Base-by-base conservation (phyloP, 1,284 basidiomycete genomes). In the Xerocomus nothofagi region DNA sequence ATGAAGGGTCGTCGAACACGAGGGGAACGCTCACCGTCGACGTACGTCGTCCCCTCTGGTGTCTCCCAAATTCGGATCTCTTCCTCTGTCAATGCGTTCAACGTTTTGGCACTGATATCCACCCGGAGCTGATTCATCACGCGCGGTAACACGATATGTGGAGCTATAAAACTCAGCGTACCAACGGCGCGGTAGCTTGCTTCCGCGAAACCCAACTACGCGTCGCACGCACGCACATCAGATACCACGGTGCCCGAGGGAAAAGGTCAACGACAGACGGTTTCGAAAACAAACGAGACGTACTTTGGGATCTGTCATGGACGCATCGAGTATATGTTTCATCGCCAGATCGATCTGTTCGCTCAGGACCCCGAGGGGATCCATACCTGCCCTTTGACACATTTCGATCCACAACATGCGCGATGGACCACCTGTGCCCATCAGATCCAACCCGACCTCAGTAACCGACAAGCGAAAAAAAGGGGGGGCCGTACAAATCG, bases 31-130 rank as follows among this genome's bases (percentile, higher is more conserved):
- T 58, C 55, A 90, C 91, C 88, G 68, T 96, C 90, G 26, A 90
- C 75, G 56, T 80, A 96, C 0, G 84, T 75, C 14, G 79, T 83
- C 24, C 88, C 95, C 47, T 87, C 82, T 0, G 91, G 88, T 0
- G 91, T 93, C 3, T 74, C 73, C 91, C 91, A 97, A 20, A 96
- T 86, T 6, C 84, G 89, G 26, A 91, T 68, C 49, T 96, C 93
- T 12, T 79, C 74, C 9, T 86, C 76, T 0, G 84, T 84, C 49
- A 98, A 71, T 15, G 81, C 72, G 15, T 81, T 77, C 43, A 94
- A 71, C 8, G 71, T 66, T 1, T 67, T 56, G 0, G 81, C 75
- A 54, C 85, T 74, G 26, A 97, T 75, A 60, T 93, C 88, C 0
- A 66, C 60, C 15, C 73, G 70, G 4, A 94, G 67, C 55, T 88